Base-by-base conservation (phyloP, 2,329 filamentous ascomycete genomes). In the Diplodia intermedia region DNA sequence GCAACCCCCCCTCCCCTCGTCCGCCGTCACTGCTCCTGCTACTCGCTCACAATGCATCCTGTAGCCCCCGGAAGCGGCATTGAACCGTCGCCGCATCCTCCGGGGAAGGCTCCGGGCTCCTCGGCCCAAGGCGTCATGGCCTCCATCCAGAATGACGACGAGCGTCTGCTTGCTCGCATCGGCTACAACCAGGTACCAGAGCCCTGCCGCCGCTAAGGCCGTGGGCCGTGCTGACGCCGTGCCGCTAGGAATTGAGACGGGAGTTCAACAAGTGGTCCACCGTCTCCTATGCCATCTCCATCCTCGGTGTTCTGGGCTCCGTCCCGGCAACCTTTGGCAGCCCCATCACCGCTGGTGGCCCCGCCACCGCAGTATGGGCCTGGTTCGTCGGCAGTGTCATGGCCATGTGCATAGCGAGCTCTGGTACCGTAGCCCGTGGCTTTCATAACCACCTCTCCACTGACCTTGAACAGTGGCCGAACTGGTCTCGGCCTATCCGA, bases 181-280 rank as follows among this genome's bases (percentile, higher is more conserved):
- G 87, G 87, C 36, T 89, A 89, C 74, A 86, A 84, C 71, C 87
- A 89, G 78, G 87, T 88, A 78, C 67, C 78, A 68, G 23, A 18
- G 18, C 18, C 57, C 55, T 12, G 26, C 18, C 36, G 31, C 50
- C 40, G 33, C 29, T 29, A 36, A 18, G 56, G 36, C 56, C 31
- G 70, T 1, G 33, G 33, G 33, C 33, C 33, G 11, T 20, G 26
- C 72, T 74, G 69, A 79, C 72, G 54, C 36, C 50, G 29, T 11
- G 7, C 31, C 20, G 53, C 31, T 68, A 89, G 87, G 87, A 89
- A 75, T 74, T 90, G 31, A 82, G 82, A 71, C 82, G 88, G 66
- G 86, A 90, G 71, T 90, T 90, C 73, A 89, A 85, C 47, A 87
- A 86, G 82, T 89, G 86, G 86, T 89, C 87, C 4, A 89, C 87